Base-by-base conservation (phyloP, 1,284 basidiomycete species). In the Ustilago curta region DNA sequence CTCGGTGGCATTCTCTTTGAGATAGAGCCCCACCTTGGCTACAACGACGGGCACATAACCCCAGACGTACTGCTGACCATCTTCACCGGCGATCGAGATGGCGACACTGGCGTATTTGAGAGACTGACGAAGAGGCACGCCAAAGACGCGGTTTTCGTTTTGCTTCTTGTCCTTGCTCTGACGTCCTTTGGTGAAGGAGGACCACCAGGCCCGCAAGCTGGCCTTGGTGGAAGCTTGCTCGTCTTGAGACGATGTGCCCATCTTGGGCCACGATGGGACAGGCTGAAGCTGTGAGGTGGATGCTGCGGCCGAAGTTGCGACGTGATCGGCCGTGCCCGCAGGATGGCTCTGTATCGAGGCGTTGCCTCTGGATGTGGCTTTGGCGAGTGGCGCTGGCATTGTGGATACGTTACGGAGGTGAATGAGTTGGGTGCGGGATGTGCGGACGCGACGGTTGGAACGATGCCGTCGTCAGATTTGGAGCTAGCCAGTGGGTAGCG, bases 11-110 rank as follows among this genome's bases (percentile, higher is more conserved):
- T 84, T 81, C 58, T 83, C 81, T 54, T 84, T 84, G 55, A 84
- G 59, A 57, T 63, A 72, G 19, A 89, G 91, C 82, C 83, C 94
- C 91, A 95, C 97, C 86, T 97, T 97, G 61, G 95, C 97, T 39
- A 99, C 95, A 61, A 98, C 93, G 58, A 97, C 93, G 9, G 97
- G 96, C 45, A 99, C 93, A 84, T 93, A 94, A 2, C 96, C 87
- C 83, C 82, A 86, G 21, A 85, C 79, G 56, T 84, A 83, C 59
- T 82, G 83, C 43, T 85, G 75, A 1, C 82, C 84, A 42, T 85
- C 79, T 12, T 81, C 73, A 63, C 92, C 92, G 14, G 92, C 91
- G n/a, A 95, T 95, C 19, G 92, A 94, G 84, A 99, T 97, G 82
- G 96, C 94, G 1, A 97, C 95, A 79, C 90, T 92, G 21, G 96